phyloP scores from a whole-genome alignment of 176 grass and related monocot species.

The Panicum miliaceum region DNA sequence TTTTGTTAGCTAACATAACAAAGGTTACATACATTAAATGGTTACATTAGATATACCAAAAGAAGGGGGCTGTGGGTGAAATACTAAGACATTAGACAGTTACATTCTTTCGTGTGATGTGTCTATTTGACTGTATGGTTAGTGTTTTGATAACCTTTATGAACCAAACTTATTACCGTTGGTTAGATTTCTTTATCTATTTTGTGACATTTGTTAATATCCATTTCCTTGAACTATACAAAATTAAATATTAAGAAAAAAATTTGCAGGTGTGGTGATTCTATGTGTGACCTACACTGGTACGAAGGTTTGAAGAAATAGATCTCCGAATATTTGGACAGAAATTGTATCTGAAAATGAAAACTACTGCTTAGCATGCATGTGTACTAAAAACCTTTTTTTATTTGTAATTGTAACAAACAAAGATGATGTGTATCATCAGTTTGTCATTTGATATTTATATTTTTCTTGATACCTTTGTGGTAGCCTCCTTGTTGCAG shows the following conservation, averaged over 20 bases:
- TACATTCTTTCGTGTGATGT: too few species aligned
- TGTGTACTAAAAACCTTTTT: background rate
- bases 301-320: background rate
- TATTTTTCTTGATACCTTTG: background rate
- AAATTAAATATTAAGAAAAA: background rate
- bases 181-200: background rate
- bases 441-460: too few species aligned
- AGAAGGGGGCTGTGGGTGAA: too few species aligned
- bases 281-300: background rate
- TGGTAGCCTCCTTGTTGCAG: too few species aligned
- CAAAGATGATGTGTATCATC: too few species aligned
- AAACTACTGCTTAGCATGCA: background rate
- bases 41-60: too few species aligned
- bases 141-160: too few species aligned
- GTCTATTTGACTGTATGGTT: too few species aligned
- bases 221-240: background rate
- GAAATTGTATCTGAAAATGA: background rate
- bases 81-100: too few species aligned
- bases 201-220: background rate
- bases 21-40: too few species aligned
- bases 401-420: too few species aligned
- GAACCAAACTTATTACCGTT: background rate
- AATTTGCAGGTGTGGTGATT: background rate
- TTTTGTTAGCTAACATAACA: background rate
- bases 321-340: background rate